Conservation (phyloP, 257 asterid genomes). For the Fraxinus anomala region DNA sequence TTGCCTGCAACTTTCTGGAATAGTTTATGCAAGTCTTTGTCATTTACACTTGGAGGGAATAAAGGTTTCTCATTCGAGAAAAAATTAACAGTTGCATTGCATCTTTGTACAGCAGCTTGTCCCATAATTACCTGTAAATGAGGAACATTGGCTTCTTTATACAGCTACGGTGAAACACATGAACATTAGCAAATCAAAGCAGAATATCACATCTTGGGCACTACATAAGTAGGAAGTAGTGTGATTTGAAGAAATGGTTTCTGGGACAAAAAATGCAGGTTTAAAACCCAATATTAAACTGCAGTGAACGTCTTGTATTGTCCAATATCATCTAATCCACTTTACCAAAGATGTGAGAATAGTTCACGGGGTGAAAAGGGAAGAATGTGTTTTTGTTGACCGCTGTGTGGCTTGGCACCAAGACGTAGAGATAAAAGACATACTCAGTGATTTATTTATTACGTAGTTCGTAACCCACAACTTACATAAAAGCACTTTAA, state of each 20-base stretch:
- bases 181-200: neutral
- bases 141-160: constrained; percentile 15
- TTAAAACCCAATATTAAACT: neutral
- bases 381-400: neutral
- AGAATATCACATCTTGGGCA: neutral
- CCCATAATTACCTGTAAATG: constrained; percentile 61
- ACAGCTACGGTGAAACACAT: neutral
- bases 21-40: constrained; percentile 52
- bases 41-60: constrained; percentile 78
- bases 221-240: neutral
- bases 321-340: neutral
- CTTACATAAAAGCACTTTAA: too few relatives aligned
- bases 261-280: neutral
- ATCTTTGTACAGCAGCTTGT: constrained; percentile 89
- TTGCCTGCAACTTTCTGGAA: constrained; percentile 62
- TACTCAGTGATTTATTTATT: neutral
- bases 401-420: neutral
- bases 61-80: constrained; percentile 42
- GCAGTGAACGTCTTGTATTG: neutral
- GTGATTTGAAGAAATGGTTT: neutral
- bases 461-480: too few relatives aligned
- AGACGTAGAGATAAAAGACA: neutral
- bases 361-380: neutral
- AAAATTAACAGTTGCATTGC: constrained; percentile 76
- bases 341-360: neutral